phyloP scores from a whole-genome alignment of 1,284 basidiomycete genomes.

The Mycosarcoma maydis region DNA sequence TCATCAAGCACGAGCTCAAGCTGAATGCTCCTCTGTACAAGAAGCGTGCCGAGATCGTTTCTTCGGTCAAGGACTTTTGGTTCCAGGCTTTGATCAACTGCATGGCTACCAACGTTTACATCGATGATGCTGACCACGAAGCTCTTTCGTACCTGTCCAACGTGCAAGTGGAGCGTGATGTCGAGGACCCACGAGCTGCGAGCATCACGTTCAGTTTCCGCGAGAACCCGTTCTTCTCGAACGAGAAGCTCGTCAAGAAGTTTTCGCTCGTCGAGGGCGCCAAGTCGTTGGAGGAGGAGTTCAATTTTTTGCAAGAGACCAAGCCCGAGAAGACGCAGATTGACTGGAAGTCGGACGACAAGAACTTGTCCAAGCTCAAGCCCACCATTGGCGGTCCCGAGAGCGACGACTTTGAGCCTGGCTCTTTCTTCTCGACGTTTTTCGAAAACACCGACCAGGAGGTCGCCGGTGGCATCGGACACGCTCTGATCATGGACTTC shows the following conservation, averaged over 20 bases:
- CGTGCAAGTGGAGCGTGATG: conserved; percentile 53
- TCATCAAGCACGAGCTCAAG: conserved; percentile 58
- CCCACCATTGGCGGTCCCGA: conserved; percentile 71
- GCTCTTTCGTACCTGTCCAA: conserved; percentile 57
- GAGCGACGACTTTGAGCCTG: conserved; percentile 73
- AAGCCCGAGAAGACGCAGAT: conserved; percentile 71
- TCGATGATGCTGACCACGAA: conserved; percentile 62
- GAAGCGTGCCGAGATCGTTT: conserved; percentile 59
- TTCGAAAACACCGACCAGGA: conserved; percentile 69
- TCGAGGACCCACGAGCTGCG: conserved; percentile 58
- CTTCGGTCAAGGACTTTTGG: conserved; percentile 61
- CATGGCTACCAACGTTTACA: conserved; percentile 62
- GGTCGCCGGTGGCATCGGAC: conserved; percentile 59
- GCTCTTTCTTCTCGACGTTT: conserved; percentile 89
- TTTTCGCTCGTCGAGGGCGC: conserved; percentile 57
- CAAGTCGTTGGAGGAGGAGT: conserved; percentile 50
- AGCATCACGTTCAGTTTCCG: conserved; percentile 60
- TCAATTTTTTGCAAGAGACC: conserved; percentile 61
- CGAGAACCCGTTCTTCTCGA: conserved; percentile 59
- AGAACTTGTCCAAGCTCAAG: conserved; percentile 79
- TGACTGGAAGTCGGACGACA: conserved; percentile 81
- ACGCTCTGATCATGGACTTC: conserved; percentile 60
- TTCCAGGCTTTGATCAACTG: conserved; percentile 62
- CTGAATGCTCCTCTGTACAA: conserved; percentile 59
- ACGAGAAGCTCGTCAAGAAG: conserved; percentile 60